These are phyloP conservation scores for Quercus cerris DNA, from an alignment of 306 rosid species.

Conservation along the genomic window DNA sequence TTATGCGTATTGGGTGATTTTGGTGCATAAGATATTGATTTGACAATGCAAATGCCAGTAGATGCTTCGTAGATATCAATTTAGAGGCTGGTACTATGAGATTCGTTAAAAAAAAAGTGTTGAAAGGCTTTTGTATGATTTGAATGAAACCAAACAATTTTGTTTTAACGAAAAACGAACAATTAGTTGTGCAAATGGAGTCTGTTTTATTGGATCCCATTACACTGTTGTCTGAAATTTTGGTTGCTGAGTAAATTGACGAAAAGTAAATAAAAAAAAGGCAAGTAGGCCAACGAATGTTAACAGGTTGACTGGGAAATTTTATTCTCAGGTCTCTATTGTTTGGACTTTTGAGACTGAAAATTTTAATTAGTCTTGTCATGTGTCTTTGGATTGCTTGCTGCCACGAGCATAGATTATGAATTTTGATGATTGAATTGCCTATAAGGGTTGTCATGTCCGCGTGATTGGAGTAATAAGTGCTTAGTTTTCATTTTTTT, in stretches of 20 bases:
- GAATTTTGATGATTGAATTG: background rate
- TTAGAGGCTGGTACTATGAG: too few species aligned
- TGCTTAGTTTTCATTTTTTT: background rate
- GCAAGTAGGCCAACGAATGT: too few species aligned
- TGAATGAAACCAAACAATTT: background rate
- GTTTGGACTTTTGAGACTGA: too few species aligned
- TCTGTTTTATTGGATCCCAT: too few species aligned
- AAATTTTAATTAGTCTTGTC: background rate
- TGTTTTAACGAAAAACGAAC: too few species aligned
- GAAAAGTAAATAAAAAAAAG: too few species aligned
- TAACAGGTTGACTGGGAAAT: too few species aligned
- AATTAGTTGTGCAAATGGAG: too few species aligned
- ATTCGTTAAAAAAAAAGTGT: background rate
- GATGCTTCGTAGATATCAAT: background rate
- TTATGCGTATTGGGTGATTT: background rate
- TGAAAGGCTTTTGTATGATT: background rate
- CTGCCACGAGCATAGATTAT: background rate
- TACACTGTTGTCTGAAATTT: too few species aligned
- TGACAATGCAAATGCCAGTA: background rate
- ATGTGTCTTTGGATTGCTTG: background rate
- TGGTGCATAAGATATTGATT: background rate
- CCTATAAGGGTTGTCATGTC: background rate
- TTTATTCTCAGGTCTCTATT: too few species aligned
- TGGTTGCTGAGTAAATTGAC: too few species aligned
- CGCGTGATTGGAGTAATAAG: background rate